phyloP scores from a whole-genome alignment of 768 basidiomycete species.

The Punctularia strigosozonata region DNA sequence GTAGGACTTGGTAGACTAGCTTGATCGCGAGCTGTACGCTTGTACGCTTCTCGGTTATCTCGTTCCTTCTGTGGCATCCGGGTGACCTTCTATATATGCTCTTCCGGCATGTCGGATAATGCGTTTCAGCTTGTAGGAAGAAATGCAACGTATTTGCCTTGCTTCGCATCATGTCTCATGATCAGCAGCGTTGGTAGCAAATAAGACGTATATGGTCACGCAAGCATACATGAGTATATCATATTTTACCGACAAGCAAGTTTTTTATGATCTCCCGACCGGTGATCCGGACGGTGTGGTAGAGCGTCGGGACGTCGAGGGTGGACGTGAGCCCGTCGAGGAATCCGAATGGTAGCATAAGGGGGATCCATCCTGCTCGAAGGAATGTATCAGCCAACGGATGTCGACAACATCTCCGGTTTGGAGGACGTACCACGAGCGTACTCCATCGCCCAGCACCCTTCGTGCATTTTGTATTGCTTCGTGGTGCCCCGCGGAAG shows the following conservation, averaged over 20 bases:
- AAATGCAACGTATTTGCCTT: no score
- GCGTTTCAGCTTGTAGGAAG: no score
- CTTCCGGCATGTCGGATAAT: no score
- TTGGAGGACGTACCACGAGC: conserved; percentile 71
- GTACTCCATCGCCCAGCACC: conserved; percentile 93
- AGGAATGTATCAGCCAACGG: neutral
- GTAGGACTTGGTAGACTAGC: no score
- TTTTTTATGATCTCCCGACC: conserved; percentile 79
- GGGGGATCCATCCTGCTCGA: conserved; percentile 83
- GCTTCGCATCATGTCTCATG: no score
- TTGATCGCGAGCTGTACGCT: no score
- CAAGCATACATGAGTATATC: neutral
- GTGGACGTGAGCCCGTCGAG: conserved; percentile 82
- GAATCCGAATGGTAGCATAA: conserved; percentile 92
- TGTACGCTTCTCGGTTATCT: no score
- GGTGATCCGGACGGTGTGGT: conserved; percentile 65
- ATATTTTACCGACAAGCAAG: conserved; percentile 81
- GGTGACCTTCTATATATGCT: no score
- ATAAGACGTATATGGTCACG: no score
- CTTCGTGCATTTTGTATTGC: conserved; percentile 97
- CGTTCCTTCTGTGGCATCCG: no score
- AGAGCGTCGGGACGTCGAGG: conserved; percentile 75
- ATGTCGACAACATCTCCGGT: no score
- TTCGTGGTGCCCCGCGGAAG: conserved; percentile 76
- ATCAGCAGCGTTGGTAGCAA: no score